Evolutionary conservation across 176 grass and related monocot species (phyloP).

Genomic region (Rhynchospora pubera): DNA sequence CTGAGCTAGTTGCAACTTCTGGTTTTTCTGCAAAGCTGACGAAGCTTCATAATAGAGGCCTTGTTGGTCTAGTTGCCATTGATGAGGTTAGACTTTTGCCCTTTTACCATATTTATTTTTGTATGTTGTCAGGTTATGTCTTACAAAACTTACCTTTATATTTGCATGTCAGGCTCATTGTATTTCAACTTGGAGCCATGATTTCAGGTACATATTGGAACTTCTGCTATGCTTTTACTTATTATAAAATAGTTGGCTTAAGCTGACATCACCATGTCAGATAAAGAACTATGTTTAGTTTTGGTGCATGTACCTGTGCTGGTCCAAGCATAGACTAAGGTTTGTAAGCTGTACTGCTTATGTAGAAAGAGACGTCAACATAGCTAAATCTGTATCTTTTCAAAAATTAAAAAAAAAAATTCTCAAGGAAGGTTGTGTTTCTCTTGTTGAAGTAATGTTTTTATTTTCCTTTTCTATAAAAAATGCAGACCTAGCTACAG

Average conservation of each 20-base stretch:
- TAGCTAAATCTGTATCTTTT: conserved; percentile 15
- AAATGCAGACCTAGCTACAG: conserved; percentile 83
- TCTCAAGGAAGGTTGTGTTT: not conserved
- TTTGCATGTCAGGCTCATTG: conserved; percentile 72
- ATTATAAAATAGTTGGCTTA: not conserved
- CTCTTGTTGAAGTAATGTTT: too few species aligned
- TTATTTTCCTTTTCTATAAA: conserved; percentile 25
- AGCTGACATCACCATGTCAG: not conserved
- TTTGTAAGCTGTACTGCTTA: not conserved
- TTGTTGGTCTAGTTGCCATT: conserved; percentile 70
- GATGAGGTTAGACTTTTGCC: conserved; percentile 60
- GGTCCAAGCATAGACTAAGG: not conserved
- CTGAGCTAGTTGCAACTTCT: conserved; percentile 77
- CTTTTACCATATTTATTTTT: conserved; percentile 17
- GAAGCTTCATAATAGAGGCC: conserved; percentile 78
- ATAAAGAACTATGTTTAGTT: not conserved
- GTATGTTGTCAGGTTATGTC: conserved; percentile 11
- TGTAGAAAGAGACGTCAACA: not conserved
- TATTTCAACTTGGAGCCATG: conserved; percentile 91
- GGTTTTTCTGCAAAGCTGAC: conserved; percentile 68
- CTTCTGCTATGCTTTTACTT: not conserved
- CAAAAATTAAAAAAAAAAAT: not conserved
- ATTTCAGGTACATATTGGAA: conserved; percentile 64
- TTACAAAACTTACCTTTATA: conserved; percentile 16
- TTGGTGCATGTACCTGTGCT: conserved; percentile 2